Percentiles rank a stretch among this genome's conserved stretches.
Evolutionary conservation across 208 protist species (phyloP).

Genomic region (Acanthamoeba castellanii): DNA sequence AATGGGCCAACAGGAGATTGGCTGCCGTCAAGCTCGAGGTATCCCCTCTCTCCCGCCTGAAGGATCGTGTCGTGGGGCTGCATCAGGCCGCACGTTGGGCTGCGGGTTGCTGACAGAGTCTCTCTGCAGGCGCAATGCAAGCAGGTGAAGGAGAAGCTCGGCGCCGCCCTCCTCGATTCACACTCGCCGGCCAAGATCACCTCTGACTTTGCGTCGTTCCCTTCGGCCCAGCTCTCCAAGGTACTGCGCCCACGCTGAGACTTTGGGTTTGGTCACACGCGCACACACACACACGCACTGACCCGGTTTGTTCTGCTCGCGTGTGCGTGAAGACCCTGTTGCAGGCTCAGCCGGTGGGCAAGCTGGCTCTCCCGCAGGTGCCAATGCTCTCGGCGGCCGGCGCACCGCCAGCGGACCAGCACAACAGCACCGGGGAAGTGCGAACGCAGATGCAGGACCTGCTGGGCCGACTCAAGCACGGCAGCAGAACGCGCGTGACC

Average conservation of each 20-base stretch:
- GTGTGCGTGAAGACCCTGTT: neutral
- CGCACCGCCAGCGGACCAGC: neutral
- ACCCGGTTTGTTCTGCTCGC: neutral
- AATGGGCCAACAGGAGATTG: slow-evolving; percentile 63
- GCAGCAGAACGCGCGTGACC: neutral
- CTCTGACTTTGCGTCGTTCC: slow-evolving; percentile 57
- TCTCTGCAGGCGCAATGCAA: slow-evolving; percentile 15
- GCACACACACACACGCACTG: neutral
- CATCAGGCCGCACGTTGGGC: too few relatives aligned
- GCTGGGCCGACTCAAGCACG: slow-evolving; percentile 12
- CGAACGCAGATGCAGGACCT: slow-evolving; percentile 50
- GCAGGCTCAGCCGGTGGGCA: slow-evolving; percentile 2
- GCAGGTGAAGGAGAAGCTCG: slow-evolving; percentile 53
- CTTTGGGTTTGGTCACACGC: too few relatives aligned
- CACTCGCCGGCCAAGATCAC: neutral
- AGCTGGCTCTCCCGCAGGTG: slow-evolving; percentile 5
- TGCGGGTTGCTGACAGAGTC: too few relatives aligned
- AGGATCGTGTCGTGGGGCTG: too few relatives aligned
- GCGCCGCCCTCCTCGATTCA: slow-evolving; percentile 4
- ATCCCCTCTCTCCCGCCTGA: neutral
- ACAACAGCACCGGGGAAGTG: neutral
- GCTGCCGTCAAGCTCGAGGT: slow-evolving; percentile 4
- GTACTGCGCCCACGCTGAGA: neutral
- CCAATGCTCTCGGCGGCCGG: neutral
- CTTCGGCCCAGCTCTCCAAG: slow-evolving; percentile 20